Base-by-base conservation (phyloP, 2,329 filamentous ascomycete genomes). In the Colletotrichum lindemuthianum region DNA sequence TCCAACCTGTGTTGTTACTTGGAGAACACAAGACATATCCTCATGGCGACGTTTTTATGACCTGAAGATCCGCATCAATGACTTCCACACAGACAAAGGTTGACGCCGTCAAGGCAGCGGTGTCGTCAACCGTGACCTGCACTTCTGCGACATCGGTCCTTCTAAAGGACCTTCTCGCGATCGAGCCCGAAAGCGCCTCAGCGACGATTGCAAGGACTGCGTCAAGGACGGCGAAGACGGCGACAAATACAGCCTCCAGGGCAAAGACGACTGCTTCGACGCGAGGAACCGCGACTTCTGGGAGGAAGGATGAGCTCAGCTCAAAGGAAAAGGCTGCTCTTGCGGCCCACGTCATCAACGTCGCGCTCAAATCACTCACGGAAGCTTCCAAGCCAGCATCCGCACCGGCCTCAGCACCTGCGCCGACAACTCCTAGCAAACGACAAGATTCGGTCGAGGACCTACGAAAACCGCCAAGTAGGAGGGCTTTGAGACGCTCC, bases 281-380 rank as follows among this genome's bases (percentile, higher is more conserved):
- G n/a, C 73, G 73, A 67, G 67, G 75, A 69, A 69, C 72, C 65
- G 68, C 71, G 70, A 43, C 51, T 8, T 68, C 75, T 66, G 69
- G 81, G 39, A 74, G 74, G 48, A 74, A 75, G 39, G 78, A 79
- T 54, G 77, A 78, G 50, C 74, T 90, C 36, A 78, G 83, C 5
- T 73, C 81, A 6, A 86, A 84, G 69, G 90, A 92, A 63, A 87
- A 84, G 74, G 88, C 88, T 54, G 81, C 86, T 48, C 78, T 94
- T 40, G 91, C 91, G 11, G 92, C 91, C 0, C 86, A 93, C 66
- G 82, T 92, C 40, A 87, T 93, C 70, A 95, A 94, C 73, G 80
- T 82, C 7, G 84, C 88, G 1, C 81, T 94, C 43, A 93, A 91
- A 71, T 82, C 85, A 9, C 82, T 95, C 4, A 83, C 84, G n/a